These are phyloP conservation scores for Ustilago cynodontis DNA, from an alignment of 1,284 basidiomycete genomes.

Conservation along the genomic window DNA sequence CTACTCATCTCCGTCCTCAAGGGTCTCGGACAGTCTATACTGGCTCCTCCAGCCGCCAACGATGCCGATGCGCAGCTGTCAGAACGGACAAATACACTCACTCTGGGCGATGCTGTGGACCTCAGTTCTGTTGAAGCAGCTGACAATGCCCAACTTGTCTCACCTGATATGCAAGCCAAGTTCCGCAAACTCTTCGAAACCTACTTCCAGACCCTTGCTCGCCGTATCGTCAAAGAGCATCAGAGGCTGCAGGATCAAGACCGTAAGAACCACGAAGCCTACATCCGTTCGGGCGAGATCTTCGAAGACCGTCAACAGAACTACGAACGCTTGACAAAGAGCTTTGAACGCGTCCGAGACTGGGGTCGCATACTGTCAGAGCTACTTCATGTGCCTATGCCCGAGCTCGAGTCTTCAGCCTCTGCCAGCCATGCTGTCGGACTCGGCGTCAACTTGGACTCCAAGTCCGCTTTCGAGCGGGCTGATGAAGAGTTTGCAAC, in stretches of 20 bases:
- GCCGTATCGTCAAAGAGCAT: slow-evolving; percentile 78
- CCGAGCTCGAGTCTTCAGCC: slow-evolving; percentile 80
- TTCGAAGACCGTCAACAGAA: slow-evolving; percentile 98
- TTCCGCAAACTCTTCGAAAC: slow-evolving; percentile 92
- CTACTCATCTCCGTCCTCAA: slow-evolving; percentile 87
- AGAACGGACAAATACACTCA: slow-evolving; percentile 10
- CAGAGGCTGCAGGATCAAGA: slow-evolving; percentile 96
- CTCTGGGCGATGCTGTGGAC: slow-evolving; percentile 33
- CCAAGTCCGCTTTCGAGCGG: slow-evolving; percentile 70
- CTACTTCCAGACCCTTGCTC: slow-evolving; percentile 91
- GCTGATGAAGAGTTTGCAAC: slow-evolving; percentile 69
- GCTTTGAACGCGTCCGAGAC: slow-evolving; percentile 83
- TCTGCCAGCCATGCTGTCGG: slow-evolving; percentile 72
- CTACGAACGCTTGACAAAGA: slow-evolving; percentile 97
- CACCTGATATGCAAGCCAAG: slow-evolving; percentile 84
- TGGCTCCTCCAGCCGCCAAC: slow-evolving; percentile 67
- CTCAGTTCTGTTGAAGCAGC: slow-evolving; percentile 13
- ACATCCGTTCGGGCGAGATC: slow-evolving; percentile 97
- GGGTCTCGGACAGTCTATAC: slow-evolving; percentile 82
- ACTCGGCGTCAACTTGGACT: slow-evolving; percentile 72
- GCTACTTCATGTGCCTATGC: slow-evolving; percentile 83
- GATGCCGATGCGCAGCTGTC: slow-evolving; percentile 15
- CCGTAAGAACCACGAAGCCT: slow-evolving; percentile 94
- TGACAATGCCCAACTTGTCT: slow-evolving; percentile 74
- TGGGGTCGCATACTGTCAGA: slow-evolving; percentile 78